Conservation (phyloP, 345 rosid species). For the Sisymbrium irio region DNA sequence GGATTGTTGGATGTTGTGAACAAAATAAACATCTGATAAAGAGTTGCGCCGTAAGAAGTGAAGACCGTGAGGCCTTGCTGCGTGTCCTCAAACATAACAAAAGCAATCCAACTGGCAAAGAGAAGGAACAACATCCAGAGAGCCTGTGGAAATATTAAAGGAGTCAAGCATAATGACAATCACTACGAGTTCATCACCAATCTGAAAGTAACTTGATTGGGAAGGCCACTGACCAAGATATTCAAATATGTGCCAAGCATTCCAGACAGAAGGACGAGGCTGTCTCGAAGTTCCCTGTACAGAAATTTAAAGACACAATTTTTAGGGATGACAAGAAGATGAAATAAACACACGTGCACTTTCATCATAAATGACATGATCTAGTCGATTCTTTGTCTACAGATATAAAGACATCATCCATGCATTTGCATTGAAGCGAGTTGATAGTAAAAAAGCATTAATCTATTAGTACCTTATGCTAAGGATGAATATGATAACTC, state of each 20-base stretch:
- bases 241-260: constrained; percentile 85
- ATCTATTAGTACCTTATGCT: constrained; percentile 56
- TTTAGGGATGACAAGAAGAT: neutral
- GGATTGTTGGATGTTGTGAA: constrained; percentile 98
- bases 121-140: constrained; percentile 82
- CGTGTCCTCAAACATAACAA: constrained; percentile 97
- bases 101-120: constrained; percentile 91
- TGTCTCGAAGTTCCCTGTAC: constrained; percentile 67
- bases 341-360: neutral
- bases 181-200: constrained; percentile 1
- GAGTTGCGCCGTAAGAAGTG: constrained; percentile 72
- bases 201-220: constrained; percentile 15
- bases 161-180: constrained; percentile 1
- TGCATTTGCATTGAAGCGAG: neutral
- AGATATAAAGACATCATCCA: neutral
- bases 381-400: neutral
- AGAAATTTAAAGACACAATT: constrained; percentile 2
- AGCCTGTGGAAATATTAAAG: constrained; percentile 61
- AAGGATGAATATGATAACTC: constrained; percentile 77
- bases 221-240: constrained; percentile 66
- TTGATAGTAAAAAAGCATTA: neutral
- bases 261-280: constrained; percentile 70
- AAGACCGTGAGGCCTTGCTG: constrained; percentile 64
- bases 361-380: neutral
- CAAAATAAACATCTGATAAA: constrained; percentile 85